Percentiles rank a stretch among this genome's conserved stretches.
These are phyloP conservation scores for Neonectria hederae DNA, from an alignment of 2,329 filamentous ascomycete genomes.

Conservation along the genomic window DNA sequence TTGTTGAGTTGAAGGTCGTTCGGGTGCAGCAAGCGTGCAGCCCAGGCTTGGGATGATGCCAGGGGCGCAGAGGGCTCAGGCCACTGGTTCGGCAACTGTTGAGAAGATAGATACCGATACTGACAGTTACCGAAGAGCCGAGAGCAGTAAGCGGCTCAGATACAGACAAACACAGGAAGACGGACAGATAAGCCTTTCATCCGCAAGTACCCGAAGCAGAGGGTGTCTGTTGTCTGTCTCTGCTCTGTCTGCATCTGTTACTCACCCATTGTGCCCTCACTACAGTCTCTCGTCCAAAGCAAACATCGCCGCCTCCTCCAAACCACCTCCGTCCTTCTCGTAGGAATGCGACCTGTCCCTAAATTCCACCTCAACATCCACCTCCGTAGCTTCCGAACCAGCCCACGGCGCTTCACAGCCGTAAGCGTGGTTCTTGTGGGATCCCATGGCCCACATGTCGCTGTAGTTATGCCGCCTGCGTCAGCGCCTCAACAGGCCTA, in stretches of 20 bases:
- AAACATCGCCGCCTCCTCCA: not conserved
- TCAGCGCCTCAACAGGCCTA: constrained; percentile 20
- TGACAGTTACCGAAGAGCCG: constrained; percentile 7
- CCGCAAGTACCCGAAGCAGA: not conserved
- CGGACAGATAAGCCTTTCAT: not conserved
- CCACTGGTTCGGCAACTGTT: constrained; percentile 37
- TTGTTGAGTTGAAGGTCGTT: constrained; percentile 21
- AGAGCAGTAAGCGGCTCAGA: not conserved
- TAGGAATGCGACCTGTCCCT: constrained; percentile 12
- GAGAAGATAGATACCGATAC: constrained; percentile 8
- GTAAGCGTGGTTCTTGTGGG: not conserved
- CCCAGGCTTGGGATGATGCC: constrained; percentile 13
- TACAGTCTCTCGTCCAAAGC: not conserved
- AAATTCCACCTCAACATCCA: not conserved
- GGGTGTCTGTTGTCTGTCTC: not conserved
- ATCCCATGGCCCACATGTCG: constrained; percentile 15
- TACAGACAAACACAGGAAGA: not conserved
- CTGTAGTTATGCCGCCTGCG: constrained; percentile 5
- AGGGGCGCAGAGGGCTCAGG: constrained; percentile 35
- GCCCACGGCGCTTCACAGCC: constrained; percentile 8
- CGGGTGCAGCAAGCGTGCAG: not conserved
- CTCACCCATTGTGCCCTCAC: no score
- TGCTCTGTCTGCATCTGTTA: no score
- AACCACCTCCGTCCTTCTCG: not conserved
- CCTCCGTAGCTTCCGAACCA: constrained; percentile 24